phyloP scores from a whole-genome alignment of 1,284 basidiomycete genomes.

The Porodaedalea pini region DNA sequence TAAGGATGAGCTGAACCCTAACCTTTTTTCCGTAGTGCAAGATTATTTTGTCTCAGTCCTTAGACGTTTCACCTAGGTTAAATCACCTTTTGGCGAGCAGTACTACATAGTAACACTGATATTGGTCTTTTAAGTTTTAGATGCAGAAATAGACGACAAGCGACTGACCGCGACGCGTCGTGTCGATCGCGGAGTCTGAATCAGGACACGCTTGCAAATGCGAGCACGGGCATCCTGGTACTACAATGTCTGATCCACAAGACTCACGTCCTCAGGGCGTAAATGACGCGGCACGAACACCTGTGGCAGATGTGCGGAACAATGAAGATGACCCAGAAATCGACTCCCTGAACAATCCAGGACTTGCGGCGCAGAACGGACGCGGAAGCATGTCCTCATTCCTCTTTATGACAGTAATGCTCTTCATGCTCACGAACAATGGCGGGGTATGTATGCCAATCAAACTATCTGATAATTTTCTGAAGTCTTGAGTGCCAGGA shows the following conservation, averaged over 20 bases:
- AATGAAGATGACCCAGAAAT: conserved; percentile 6
- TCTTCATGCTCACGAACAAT: conserved; percentile 73
- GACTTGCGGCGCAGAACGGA: conserved; percentile 1
- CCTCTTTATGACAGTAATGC: conserved; percentile 65
- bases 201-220: background rate
- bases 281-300: background rate
- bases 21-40: too few species aligned
- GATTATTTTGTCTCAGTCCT: too few species aligned
- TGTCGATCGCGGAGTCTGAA: conserved; percentile 1
- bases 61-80: too few species aligned
- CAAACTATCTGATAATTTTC: background rate
- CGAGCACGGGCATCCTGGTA: background rate
- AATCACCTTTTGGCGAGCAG: too few species aligned
- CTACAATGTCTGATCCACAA: background rate
- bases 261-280: background rate
- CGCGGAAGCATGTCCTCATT: conserved; percentile 67
- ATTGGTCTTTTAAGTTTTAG: background rate
- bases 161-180: background rate
- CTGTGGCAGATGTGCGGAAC: background rate
- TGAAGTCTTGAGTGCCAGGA: conserved; percentile 38
- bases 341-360: conserved; percentile 5
- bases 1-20: too few species aligned
- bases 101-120: background rate
- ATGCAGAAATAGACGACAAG: background rate
- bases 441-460: conserved; percentile 33